Evolutionary conservation across 1,139 yeast species (phyloP).

Genomic region (Saccharomyces hybrid): DNA sequence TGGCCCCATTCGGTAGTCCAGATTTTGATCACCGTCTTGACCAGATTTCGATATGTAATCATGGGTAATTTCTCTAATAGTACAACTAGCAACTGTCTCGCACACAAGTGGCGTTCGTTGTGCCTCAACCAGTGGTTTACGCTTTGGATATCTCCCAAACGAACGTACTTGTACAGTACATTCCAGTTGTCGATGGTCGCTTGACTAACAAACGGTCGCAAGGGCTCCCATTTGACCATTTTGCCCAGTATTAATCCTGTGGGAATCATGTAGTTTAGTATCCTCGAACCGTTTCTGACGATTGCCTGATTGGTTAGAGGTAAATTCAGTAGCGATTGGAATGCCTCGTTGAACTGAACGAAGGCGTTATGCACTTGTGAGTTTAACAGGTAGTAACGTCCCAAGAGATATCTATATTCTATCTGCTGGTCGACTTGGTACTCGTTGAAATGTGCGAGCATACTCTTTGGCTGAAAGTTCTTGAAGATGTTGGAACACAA

Average conservation of each 20-base stretch:
- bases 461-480: slow-evolving; percentile 30
- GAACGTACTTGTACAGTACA: slow-evolving; percentile 13
- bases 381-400: slow-evolving; percentile 28
- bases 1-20: slow-evolving; percentile 15
- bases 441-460: slow-evolving; percentile 17
- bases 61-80: slow-evolving; percentile 28
- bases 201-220: slow-evolving; percentile 8
- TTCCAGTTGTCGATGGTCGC: slow-evolving; percentile 13
- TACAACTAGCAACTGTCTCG: slow-evolving; percentile 16
- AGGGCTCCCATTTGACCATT: slow-evolving; percentile 12
- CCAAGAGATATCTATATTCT: slow-evolving; percentile 29
- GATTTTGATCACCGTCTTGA: slow-evolving; percentile 15
- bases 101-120: slow-evolving; percentile 17
- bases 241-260: slow-evolving; percentile 27
- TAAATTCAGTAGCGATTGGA: slow-evolving; percentile 10
- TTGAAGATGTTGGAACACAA: slow-evolving; percentile 31
- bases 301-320: slow-evolving; percentile 6
- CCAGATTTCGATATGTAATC: slow-evolving; percentile 23
- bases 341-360: slow-evolving; percentile 25
- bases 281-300: slow-evolving; percentile 18
- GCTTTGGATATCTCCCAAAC: slow-evolving; percentile 20
- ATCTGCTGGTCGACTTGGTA: slow-evolving; percentile 26
- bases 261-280: slow-evolving; percentile 24
- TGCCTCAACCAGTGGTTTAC: slow-evolving; percentile 24
- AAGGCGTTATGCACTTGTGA: slow-evolving; percentile 26